These are phyloP conservation scores for Dioscorea zingiberensis DNA, from an alignment of 106 monocot species.

Conservation along the genomic window DNA sequence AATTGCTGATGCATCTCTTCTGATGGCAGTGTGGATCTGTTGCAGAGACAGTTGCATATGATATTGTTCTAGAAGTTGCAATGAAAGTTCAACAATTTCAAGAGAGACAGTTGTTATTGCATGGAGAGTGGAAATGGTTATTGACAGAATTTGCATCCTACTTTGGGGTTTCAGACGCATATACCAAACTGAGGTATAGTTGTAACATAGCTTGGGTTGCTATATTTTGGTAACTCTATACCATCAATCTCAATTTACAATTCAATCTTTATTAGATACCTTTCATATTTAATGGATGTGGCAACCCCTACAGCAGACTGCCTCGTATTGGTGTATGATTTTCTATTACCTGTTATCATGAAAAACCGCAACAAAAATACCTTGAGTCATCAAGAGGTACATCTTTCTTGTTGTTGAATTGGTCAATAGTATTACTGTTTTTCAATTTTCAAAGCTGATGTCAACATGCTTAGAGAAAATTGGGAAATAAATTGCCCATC, in stretches of 20 bases:
- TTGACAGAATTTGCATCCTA: slow-evolving; percentile 90
- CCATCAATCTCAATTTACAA: too few species aligned
- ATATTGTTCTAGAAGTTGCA: slow-evolving; percentile 88
- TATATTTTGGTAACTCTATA: too few species aligned
- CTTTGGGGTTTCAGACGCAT: slow-evolving; percentile 95
- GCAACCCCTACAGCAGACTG: slow-evolving; percentile 96
- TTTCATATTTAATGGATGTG: slow-evolving; percentile 98
- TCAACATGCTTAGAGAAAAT: too few species aligned
- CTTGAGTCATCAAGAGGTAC: slow-evolving; percentile 99
- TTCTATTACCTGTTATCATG: slow-evolving; percentile 72
- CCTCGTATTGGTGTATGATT: slow-evolving; percentile 68
- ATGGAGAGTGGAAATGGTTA: slow-evolving; percentile 95
- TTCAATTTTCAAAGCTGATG: too few species aligned
- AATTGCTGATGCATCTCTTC: slow-evolving; percentile 1
- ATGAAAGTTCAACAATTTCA: slow-evolving; percentile 90
- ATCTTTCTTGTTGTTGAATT: too few species aligned
- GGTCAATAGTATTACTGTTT: too few species aligned
- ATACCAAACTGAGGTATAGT: slow-evolving; percentile 75
- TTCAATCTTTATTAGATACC: slow-evolving; percentile 54
- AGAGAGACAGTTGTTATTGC: slow-evolving; percentile 75
- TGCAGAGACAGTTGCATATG: slow-evolving; percentile 98
- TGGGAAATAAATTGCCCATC: too few species aligned
- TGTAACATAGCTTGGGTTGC: background rate
- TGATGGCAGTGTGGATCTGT: slow-evolving; percentile 79
- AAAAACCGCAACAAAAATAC: slow-evolving; percentile 49